These are phyloP conservation scores for Aplosporella prunicola DNA, from an alignment of 2,329 filamentous ascomycete species.

Conservation along the genomic window DNA sequence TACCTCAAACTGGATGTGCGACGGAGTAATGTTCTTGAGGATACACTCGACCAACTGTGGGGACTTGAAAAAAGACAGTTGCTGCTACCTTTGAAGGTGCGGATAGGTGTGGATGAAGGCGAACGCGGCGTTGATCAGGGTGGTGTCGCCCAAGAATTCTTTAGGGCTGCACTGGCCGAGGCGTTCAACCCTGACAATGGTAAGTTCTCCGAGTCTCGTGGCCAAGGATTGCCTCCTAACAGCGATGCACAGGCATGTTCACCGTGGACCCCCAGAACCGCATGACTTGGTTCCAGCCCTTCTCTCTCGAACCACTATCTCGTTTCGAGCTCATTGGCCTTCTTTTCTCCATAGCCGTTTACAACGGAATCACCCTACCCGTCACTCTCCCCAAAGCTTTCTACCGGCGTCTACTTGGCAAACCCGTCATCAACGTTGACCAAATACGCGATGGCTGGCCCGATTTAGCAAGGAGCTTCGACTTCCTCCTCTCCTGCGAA, in stretches of 20 bases:
- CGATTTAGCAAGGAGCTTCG: conserved; percentile 64
- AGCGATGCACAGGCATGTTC: conserved; percentile 50
- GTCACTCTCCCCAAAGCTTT: conserved; percentile 79
- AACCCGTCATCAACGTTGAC: conserved; percentile 59
- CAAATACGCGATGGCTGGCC: conserved; percentile 89
- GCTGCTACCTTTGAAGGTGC: conserved; percentile 76
- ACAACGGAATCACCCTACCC: conserved; percentile 86
- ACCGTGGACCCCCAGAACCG: conserved; percentile 64
- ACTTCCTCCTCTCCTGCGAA: conserved; percentile 67
- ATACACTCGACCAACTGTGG: conserved; percentile 76
- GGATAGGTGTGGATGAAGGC: conserved; percentile 67
- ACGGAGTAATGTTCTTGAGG: conserved; percentile 31
- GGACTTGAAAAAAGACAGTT: conserved; percentile 73
- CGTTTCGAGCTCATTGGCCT: conserved; percentile 85
- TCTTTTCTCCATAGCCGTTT: conserved; percentile 80
- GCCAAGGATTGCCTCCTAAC: not conserved
- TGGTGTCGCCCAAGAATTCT: conserved; percentile 94
- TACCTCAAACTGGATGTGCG: conserved; percentile 38
- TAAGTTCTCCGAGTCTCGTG: conserved; percentile 21
- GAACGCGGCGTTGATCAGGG: conserved; percentile 91
- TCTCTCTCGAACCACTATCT: conserved; percentile 72
- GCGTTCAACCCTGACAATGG: conserved; percentile 69
- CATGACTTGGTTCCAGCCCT: conserved; percentile 82
- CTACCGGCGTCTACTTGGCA: conserved; percentile 68
- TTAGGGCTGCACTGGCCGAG: conserved; percentile 71